Evolutionary conservation across 2,329 filamentous ascomycete species (phyloP), one percentile per base, ranked within the genome.

Genomic region (Aureobasidium sp.): DNA sequence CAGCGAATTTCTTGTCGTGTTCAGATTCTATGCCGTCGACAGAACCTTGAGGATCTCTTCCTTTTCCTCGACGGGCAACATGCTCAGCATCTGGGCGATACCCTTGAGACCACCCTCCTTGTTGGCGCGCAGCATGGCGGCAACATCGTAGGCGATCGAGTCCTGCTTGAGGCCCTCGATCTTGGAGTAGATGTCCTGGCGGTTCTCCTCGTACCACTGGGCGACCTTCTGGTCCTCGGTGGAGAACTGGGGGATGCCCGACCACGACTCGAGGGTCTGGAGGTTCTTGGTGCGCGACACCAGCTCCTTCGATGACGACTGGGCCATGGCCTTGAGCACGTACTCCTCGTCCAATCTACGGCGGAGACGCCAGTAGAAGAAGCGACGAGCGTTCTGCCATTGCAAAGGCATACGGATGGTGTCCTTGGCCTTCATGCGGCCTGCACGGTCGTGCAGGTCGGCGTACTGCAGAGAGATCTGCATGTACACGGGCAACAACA

Each of bases 311-410:
- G 79, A 74, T 13, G 63, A 55, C 10, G 58, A 61, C 40, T 71
- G 67, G 1, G 76, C 79, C 83, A 99, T 90, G 77, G 90, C 90
- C 79, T 92, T 94, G 74, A 99, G 82, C 68, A 99, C 90, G 75
- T 95, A 90, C 78, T 99, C 94, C 79, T 99, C 94, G 76, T 95
- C 97, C 72, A 99, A 82, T 77, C 94, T 86, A 73, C 94, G 89
- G 75, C 95, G 92, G 64, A 96, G 87, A 76, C 94, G 93, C 94
- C 95, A 99, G 88, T 97, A 99, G 82, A 99, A 97, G 89, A 94
- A 97, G 71, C 93, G 88, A 66, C 94, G 87, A 10, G 93, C 87
- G 68, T 96, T 88, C 73, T 84, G 81, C 94, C 93, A 97, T 70
- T 87, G 83, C 42, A 99, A 82, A 13, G 85, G 78, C 68, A 89